Conservation (phyloP, 176 grass and related monocot genomes). For the Hyparrhenia diplandra region DNA sequence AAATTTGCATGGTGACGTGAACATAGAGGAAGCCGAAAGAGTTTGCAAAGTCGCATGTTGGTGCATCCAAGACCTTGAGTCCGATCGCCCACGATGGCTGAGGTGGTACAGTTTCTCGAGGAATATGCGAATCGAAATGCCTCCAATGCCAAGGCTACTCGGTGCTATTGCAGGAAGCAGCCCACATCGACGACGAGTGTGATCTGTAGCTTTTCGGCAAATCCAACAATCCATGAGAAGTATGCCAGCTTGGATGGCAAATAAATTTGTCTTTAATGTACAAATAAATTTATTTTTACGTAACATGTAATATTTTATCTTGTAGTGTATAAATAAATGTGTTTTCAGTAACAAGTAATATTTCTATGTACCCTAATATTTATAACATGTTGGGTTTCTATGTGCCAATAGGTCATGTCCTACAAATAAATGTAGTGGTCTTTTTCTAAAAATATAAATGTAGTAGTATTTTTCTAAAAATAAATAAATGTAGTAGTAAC, state of each 20-base stretch:
- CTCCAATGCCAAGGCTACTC: slow-evolving; percentile 39
- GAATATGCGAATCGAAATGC: neutral
- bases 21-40: slow-evolving; percentile 29
- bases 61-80: slow-evolving; percentile 52
- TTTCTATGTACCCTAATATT: neutral
- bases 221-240: neutral
- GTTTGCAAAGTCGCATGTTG: slow-evolving; percentile 38
- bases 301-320: neutral
- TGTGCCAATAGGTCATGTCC: neutral
- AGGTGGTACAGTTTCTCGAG: slow-evolving; percentile 34
- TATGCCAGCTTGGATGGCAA: neutral
- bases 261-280: neutral
- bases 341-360: neutral
- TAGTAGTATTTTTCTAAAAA: too few species aligned
- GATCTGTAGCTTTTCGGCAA: neutral
- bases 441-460: too few species aligned
- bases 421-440: too few species aligned
- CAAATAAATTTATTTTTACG: neutral
- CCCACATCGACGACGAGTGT: neutral
- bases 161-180: neutral
- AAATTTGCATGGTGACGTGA: neutral
- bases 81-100: slow-evolving; percentile 26
- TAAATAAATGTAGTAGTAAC: too few species aligned
- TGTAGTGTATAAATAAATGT: neutral
- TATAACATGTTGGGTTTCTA: neutral